Evolutionary conservation across 768 basidiomycete species (phyloP).

Genomic region (Agaricus subrufescens): DNA sequence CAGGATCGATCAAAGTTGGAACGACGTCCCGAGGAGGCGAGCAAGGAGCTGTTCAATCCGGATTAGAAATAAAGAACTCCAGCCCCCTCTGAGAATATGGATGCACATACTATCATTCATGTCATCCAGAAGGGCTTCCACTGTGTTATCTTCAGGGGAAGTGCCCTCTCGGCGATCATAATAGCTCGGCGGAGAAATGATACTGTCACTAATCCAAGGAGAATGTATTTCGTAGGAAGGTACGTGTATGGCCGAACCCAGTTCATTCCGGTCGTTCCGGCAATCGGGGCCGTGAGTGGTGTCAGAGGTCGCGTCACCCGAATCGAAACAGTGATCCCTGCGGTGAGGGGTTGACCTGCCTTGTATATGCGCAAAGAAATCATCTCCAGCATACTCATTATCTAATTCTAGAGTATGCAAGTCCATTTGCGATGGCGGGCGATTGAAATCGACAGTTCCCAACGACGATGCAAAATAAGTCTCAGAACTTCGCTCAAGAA

Average conservation of each 20-base stretch:
- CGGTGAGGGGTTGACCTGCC: conserved; percentile 8
- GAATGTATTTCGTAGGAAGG: conserved; percentile 1
- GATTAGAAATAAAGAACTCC: background rate
- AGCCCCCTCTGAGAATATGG: background rate
- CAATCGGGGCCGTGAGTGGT: background rate
- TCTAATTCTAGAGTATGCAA: conserved; percentile 18
- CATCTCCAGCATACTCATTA: conserved; percentile 13
- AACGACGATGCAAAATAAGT: conserved; percentile 21
- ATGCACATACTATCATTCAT: background rate
- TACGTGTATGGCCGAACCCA: background rate
- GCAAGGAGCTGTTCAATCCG: background rate
- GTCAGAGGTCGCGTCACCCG: background rate
- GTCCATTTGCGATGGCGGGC: conserved; percentile 35
- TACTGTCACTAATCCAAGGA: conserved; percentile 37
- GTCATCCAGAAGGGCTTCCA: background rate
- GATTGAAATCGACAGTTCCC: conserved; percentile 31
- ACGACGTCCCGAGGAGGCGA: background rate
- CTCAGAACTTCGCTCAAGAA: conserved; percentile 6
- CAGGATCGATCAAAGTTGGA: background rate
- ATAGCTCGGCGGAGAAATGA: conserved; percentile 37
- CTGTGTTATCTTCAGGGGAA: background rate
- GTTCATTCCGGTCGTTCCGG: background rate
- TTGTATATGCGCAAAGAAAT: conserved; percentile 6
- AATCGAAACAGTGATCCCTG: background rate
- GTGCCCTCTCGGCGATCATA: conserved; percentile 14